Evolutionary conservation across 352 stramenopile genomes (phyloP).

Genomic region (Globisporangium abappressorium): DNA sequence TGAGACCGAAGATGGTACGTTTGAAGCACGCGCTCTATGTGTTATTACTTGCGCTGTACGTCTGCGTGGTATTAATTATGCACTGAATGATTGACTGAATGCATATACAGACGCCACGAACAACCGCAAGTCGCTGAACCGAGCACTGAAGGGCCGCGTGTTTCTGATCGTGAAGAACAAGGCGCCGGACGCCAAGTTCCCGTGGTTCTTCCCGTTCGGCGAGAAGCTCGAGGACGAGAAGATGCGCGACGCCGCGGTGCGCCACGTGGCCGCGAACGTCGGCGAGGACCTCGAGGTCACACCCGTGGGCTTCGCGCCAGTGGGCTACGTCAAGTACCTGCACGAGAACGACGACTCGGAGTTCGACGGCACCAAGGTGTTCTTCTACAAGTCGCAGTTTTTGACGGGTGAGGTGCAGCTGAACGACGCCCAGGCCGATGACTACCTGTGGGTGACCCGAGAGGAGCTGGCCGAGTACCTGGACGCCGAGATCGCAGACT

Average conservation of each 20-base stretch:
- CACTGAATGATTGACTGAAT: neutral
- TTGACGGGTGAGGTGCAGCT: slow-evolving; percentile 55
- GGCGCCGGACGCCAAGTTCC: slow-evolving; percentile 43
- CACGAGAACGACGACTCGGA: slow-evolving; percentile 40
- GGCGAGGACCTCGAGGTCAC: slow-evolving; percentile 48
- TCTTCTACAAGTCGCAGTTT: slow-evolving; percentile 85
- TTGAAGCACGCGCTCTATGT: neutral
- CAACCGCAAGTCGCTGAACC: slow-evolving; percentile 87
- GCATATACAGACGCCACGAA: slow-evolving; percentile 38
- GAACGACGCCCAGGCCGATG: slow-evolving; percentile 52
- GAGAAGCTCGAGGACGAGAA: slow-evolving; percentile 66
- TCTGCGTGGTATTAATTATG: neutral
- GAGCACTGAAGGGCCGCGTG: slow-evolving; percentile 73
- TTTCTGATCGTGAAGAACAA: slow-evolving; percentile 74
- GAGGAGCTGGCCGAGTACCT: slow-evolving; percentile 78
- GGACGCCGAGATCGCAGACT: slow-evolving; percentile 55
- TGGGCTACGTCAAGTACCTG: slow-evolving; percentile 70
- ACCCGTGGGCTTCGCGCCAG: slow-evolving; percentile 69
- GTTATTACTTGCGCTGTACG: neutral
- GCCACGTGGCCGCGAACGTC: slow-evolving; percentile 42
- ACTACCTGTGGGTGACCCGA: slow-evolving; percentile 84
- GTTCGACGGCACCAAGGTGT: slow-evolving; percentile 82
- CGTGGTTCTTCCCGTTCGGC: slow-evolving; percentile 77
- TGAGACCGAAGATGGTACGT: slow-evolving; percentile 62
- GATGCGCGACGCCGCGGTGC: slow-evolving; percentile 78